These are phyloP conservation scores for Paramecium octaurelia DNA, from an alignment of 73 alveolate species.

Conservation along the genomic window DNA sequence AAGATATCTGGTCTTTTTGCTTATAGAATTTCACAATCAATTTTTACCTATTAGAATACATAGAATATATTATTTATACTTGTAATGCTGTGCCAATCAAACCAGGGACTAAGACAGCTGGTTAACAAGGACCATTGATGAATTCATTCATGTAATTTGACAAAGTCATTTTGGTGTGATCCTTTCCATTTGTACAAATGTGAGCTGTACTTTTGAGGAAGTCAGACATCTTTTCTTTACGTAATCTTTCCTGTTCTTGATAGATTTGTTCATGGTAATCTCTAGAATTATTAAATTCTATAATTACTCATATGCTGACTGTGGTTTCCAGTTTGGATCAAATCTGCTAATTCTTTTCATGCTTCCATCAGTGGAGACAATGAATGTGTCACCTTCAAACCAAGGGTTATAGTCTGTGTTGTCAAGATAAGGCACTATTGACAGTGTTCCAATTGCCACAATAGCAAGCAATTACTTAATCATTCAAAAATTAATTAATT, in stretches of 20 bases:
- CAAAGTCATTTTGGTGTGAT: neutral
- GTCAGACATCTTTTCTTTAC: neutral
- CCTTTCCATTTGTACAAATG: constrained; percentile 39
- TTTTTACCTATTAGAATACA: neutral
- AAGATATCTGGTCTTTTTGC: constrained; percentile 28
- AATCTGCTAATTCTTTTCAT: neutral
- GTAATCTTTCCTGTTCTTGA: neutral
- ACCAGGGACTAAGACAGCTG: constrained; percentile 52
- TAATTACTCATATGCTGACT: neutral
- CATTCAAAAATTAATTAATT: neutral
- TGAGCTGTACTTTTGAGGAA: neutral
- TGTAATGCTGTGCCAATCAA: constrained; percentile 42
- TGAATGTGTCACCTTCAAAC: constrained; percentile 13
- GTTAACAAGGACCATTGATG: constrained; percentile 49
- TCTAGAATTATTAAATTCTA: neutral
- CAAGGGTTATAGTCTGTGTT: constrained; percentile 27
- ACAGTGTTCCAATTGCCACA: neutral
- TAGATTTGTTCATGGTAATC: constrained; percentile 3
- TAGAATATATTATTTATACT: neutral
- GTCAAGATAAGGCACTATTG: neutral
- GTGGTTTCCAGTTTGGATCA: neutral
- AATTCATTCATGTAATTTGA: constrained; percentile 9
- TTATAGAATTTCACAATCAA: constrained; percentile 53
- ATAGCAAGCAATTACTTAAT: neutral
- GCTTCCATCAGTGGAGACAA: neutral